Base-by-base conservation (phyloP, 805 yeast species). In the Brettanomyces naardenensis region DNA sequence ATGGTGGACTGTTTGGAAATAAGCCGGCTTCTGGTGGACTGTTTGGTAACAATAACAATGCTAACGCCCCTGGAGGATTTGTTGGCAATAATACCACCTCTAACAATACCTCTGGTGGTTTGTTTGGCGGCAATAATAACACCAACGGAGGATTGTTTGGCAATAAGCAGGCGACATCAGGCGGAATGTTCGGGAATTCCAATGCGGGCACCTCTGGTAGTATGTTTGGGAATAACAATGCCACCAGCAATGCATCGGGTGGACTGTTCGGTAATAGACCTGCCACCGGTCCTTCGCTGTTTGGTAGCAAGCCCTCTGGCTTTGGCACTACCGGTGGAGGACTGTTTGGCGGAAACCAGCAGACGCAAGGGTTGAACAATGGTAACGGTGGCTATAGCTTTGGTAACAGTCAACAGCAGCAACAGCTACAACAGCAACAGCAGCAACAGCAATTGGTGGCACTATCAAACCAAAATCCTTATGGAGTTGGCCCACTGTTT, bases 401-500 rank as follows among this genome's bases (percentile, higher is more conserved):
- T 30, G 41, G 39, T 13, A 35, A 25, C 42, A 36, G 23, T 15
- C 28, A 26, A 13, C 17, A 39, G 32, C 49, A 44, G 20, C 48
- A 45, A 31, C 53, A 40, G 26, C 51, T 45, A 31, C 51, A 48
- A 32, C 51, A 44, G 19, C 50, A 46, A 30, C 44, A 36, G 21
- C 35, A 38, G 45, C 36, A 38, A 29, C 50, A 49, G 31, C 51
- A 48, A 31, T 45, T 62, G 38, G 61, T 69, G 31, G 41, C 46
- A 27, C 25, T 44, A 37, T 42, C 43, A 61, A 66, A 62, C 40
- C 66, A 68, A 42, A 75, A 81, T 53, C 95, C 96, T 31, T 89
- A 85, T 54, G 95, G 95, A 1, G 70, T 75, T 34, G 79, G 80
- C 48, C 83, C 88, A 5, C 64, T 89, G 37, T 86, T 84, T 31